Conservation (phyloP, 345 rosid genomes). For the Salix dunnii region DNA sequence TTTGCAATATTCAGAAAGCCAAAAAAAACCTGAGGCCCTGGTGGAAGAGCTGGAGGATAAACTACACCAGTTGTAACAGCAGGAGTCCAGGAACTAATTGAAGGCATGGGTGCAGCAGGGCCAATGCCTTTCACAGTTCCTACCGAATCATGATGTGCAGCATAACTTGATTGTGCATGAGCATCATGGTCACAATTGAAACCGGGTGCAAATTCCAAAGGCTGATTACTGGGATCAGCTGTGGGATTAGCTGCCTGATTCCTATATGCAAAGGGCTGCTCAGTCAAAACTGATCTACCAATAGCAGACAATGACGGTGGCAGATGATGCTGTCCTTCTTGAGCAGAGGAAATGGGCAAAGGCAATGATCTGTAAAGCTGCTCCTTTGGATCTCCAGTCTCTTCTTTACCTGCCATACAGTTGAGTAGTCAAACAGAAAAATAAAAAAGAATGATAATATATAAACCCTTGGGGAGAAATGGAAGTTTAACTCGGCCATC, state of each 20-base stretch:
- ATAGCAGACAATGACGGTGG: slow-evolving; percentile 42
- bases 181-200: slow-evolving; percentile 46
- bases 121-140: slow-evolving; percentile 38
- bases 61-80: slow-evolving; percentile 46
- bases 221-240: slow-evolving; percentile 55
- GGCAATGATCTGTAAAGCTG: slow-evolving; percentile 28
- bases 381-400: slow-evolving; percentile 31
- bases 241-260: slow-evolving; percentile 51
- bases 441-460: neutral
- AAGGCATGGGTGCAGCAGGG: slow-evolving; percentile 29
- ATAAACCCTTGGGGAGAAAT: neutral
- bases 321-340: slow-evolving; percentile 39
- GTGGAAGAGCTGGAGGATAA: slow-evolving; percentile 50
- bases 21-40: slow-evolving; percentile 59
- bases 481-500: slow-evolving; percentile 5
- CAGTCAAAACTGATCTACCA: slow-evolving; percentile 38
- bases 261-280: slow-evolving; percentile 54
- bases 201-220: slow-evolving; percentile 62
- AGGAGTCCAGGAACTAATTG: slow-evolving; percentile 57
- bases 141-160: slow-evolving; percentile 38
- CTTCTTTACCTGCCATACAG: slow-evolving; percentile 45
- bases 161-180: slow-evolving; percentile 45
- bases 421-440: slow-evolving; percentile 25
- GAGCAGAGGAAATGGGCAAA: slow-evolving; percentile 41
- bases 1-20: slow-evolving; percentile 7